Percentiles rank a stretch among this genome's conserved stretches.
These are phyloP conservation scores for Coniochaeta sp. DNA, from an alignment of 2,329 filamentous ascomycete genomes.

Conservation along the genomic window DNA sequence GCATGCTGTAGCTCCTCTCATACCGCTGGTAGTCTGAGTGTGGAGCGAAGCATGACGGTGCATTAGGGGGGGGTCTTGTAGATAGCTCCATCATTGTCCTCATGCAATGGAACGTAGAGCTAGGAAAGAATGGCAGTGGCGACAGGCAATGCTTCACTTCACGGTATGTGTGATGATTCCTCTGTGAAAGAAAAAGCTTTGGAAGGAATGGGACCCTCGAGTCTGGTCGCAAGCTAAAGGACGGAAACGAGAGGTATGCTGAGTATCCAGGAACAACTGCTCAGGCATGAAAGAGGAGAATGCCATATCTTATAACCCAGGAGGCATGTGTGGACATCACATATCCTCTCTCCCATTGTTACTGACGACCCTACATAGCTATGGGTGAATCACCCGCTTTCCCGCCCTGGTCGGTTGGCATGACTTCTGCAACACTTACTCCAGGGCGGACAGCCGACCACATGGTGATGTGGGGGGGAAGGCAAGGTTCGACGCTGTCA, in stretches of 20 bases:
- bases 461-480: background rate
- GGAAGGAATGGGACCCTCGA: background rate
- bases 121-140: background rate
- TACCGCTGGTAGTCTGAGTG: slow-evolving; percentile 33
- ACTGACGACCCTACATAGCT: background rate
- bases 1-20: slow-evolving; percentile 33
- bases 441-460: background rate
- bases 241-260: slow-evolving; percentile 1
- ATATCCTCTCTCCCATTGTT: slow-evolving; percentile 2
- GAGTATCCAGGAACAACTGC: background rate
- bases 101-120: background rate
- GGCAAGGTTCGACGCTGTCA: background rate
- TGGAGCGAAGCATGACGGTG: slow-evolving; percentile 42
- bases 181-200: background rate
- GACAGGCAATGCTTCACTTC: background rate
- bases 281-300: slow-evolving; percentile 4
- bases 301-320: slow-evolving; percentile 1
- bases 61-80: slow-evolving; percentile 29
- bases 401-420: slow-evolving; percentile 1
- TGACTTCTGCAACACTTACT: slow-evolving; percentile 1
- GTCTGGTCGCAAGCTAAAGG: background rate
- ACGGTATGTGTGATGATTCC: background rate
- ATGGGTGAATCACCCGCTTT: slow-evolving; percentile 1
- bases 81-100: slow-evolving; percentile 1
- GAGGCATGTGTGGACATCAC: background rate